Percentiles rank a stretch among this genome's conserved stretches.
Evolutionary conservation across 192 early-diverging fungal species (phyloP).

Genomic region (Hyaloraphidium curvatum): DNA sequence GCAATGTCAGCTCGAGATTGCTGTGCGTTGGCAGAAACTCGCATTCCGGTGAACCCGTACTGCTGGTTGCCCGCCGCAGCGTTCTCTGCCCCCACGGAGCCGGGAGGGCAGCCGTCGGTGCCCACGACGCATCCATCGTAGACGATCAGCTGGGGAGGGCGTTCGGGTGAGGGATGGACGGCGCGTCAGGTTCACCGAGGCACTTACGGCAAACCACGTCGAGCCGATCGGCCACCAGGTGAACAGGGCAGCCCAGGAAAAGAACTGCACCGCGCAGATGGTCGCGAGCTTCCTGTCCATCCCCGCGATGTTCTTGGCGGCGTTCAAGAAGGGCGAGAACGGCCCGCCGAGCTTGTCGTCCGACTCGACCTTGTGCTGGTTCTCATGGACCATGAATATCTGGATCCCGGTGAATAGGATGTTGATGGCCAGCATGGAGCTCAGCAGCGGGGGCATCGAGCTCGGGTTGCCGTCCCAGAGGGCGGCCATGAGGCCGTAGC

Average conservation of each 20-base stretch:
- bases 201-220: too few species aligned
- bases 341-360: not conserved
- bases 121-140: slow-evolving; percentile 5
- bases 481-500: not conserved
- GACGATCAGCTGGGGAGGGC: too few species aligned
- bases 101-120: not conserved
- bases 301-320: not conserved
- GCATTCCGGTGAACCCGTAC: too few species aligned
- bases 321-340: not conserved
- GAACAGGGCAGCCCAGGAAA: slow-evolving; percentile 11
- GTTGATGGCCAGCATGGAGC: slow-evolving; percentile 10
- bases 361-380: slow-evolving; percentile 2
- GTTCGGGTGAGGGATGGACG: too few species aligned
- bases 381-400: slow-evolving; percentile 6
- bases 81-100: too few species aligned
- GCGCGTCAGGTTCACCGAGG: too few species aligned
- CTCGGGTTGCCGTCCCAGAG: not conserved
- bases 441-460: slow-evolving; percentile 2
- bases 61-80: too few species aligned
- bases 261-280: slow-evolving; percentile 9
- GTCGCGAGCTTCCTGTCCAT: slow-evolving; percentile 5
- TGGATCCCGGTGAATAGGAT: slow-evolving; percentile 3
- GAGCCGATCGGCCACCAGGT: slow-evolving; percentile 8
- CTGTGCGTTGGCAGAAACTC: too few species aligned
- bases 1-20: too few species aligned